These are phyloP conservation scores for Nidula niveotomentosa DNA, from an alignment of 1,284 basidiomycete species.

Conservation along the genomic window DNA sequence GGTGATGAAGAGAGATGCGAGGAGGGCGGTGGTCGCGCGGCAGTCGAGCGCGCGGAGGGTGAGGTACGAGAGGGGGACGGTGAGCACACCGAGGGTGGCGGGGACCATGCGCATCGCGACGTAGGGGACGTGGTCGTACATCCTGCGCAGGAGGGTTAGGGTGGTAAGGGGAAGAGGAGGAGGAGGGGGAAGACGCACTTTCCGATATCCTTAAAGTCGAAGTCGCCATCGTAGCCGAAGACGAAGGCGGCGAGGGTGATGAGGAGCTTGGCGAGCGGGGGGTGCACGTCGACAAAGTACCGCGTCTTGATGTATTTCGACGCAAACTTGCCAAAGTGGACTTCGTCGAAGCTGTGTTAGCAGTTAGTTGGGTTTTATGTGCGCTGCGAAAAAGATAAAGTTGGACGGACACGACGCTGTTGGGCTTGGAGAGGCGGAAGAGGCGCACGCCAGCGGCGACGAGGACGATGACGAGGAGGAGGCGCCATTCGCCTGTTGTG, in stretches of 20 bases:
- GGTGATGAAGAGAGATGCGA: slow-evolving; percentile 88
- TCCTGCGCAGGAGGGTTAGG: slow-evolving; percentile 37
- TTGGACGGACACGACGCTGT: slow-evolving; percentile 59
- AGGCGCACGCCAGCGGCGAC: slow-evolving; percentile 76
- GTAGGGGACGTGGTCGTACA: slow-evolving; percentile 89
- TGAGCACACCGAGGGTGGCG: slow-evolving; percentile 86
- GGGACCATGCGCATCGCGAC: slow-evolving; percentile 95
- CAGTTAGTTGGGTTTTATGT: not conserved
- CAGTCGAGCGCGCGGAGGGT: slow-evolving; percentile 93
- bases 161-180: slow-evolving; percentile 3
- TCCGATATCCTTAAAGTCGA: slow-evolving; percentile 97
- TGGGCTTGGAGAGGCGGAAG: slow-evolving; percentile 78
- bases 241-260: slow-evolving; percentile 90
- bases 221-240: slow-evolving; percentile 90
- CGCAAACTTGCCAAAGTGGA: slow-evolving; percentile 96
- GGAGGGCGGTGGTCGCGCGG: slow-evolving; percentile 85
- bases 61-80: slow-evolving; percentile 90
- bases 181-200: slow-evolving; percentile 56
- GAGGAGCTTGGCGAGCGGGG: slow-evolving; percentile 93
- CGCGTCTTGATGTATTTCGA: slow-evolving; percentile 88
- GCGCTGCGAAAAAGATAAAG: not conserved
- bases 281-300: slow-evolving; percentile 97
- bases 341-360: slow-evolving; percentile 84
- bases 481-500: slow-evolving; percentile 70
- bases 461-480: slow-evolving; percentile 62